phyloP scores from a whole-genome alignment of 169 alveolate genomes.

The Blepharisma undulans region DNA sequence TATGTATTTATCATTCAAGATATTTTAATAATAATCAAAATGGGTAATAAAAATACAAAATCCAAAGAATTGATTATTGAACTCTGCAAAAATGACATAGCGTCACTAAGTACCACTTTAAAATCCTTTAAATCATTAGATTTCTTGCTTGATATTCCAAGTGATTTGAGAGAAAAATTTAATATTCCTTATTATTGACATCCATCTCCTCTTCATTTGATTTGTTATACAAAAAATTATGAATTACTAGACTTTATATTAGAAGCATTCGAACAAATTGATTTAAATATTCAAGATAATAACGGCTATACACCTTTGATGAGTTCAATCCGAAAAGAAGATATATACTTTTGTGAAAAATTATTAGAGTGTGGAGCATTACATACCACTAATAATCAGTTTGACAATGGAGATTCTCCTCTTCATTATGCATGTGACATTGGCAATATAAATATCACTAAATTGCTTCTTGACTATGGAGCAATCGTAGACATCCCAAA shows the following conservation, averaged over 20 bases:
- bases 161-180: not conserved
- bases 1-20: too few species aligned
- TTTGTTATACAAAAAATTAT: not conserved
- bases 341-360: not conserved
- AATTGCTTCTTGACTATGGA: not conserved
- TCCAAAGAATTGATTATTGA: not conserved
- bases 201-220: not conserved
- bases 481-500: not conserved
- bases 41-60: not conserved
- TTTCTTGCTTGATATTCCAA: not conserved
- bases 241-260: not conserved
- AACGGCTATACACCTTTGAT: not conserved
- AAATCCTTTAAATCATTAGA: not conserved
- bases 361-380: not conserved
- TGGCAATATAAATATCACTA: not conserved
- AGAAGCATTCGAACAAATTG: not conserved
- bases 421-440: not conserved
- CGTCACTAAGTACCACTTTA: not conserved
- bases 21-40: too few species aligned
- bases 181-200: not conserved
- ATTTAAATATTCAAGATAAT: not conserved
- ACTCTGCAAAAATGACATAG: not conserved
- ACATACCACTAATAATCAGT: not conserved
- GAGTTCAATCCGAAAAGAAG: not conserved
- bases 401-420: constrained; percentile 5